Evolutionary conservation across 1,284 basidiomycete genomes (phyloP).

Genomic region (Chiua sp.): DNA sequence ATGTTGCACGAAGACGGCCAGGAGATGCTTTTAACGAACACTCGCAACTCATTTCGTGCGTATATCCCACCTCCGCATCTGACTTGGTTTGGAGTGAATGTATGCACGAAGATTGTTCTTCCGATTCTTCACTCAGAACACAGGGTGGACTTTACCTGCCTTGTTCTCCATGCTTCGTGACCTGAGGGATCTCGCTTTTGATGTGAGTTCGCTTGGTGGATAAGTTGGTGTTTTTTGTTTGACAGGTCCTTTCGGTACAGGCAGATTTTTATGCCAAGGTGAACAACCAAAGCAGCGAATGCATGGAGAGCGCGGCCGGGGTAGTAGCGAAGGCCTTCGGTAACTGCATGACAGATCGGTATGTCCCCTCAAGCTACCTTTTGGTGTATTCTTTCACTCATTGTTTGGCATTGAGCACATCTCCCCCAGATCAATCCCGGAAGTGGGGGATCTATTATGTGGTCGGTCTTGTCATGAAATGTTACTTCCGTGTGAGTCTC

Average conservation of each 20-base stretch:
- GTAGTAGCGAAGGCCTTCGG: constrained; percentile 93
- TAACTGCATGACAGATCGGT: constrained; percentile 91
- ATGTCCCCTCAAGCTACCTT: constrained; percentile 19
- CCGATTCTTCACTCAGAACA: constrained; percentile 76
- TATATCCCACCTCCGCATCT: constrained; percentile 17
- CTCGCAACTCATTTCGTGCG: constrained; percentile 65
- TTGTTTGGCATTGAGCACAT: constrained; percentile 49
- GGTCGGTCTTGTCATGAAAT: constrained; percentile 92
- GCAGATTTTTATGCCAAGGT: constrained; percentile 70
- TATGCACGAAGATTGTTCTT: constrained; percentile 64
- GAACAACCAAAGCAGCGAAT: constrained; percentile 65
- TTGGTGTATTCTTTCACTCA: constrained; percentile 2
- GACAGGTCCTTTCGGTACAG: constrained; percentile 40
- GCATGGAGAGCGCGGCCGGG: constrained; percentile 92
- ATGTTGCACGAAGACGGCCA: constrained; percentile 67
- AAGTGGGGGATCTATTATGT: constrained; percentile 96
- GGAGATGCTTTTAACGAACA: constrained; percentile 81
- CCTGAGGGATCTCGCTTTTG: constrained; percentile 80
- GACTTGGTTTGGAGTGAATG: background rate
- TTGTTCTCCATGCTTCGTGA: constrained; percentile 83
- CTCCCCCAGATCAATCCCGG: constrained; percentile 75
- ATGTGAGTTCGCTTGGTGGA: constrained; percentile 46
- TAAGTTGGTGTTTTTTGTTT: background rate
- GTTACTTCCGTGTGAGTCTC: constrained; percentile 85
- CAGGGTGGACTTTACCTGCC: constrained; percentile 83